Conservation (phyloP, 2,329 filamentous ascomycete genomes). For the Pseudogymnoascus sp. region DNA sequence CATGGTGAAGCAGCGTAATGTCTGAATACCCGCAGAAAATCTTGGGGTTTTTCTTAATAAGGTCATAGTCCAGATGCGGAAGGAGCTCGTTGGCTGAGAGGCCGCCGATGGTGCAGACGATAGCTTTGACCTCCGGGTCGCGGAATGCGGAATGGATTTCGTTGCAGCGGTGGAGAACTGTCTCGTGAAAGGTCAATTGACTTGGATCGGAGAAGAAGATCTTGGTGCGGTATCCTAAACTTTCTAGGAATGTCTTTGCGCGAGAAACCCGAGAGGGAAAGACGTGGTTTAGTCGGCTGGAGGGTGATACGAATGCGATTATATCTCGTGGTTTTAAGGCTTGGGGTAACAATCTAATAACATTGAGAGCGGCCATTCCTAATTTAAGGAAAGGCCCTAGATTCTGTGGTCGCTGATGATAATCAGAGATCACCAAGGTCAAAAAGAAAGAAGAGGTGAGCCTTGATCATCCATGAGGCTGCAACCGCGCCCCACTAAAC, state of each 20-base stretch:
- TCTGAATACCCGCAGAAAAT: conserved; percentile 28
- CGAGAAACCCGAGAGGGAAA: conserved; percentile 18
- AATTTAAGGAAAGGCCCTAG: background rate
- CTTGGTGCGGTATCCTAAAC: conserved; percentile 18
- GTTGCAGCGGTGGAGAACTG: conserved; percentile 14
- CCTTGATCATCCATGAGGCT: background rate
- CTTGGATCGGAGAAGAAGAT: conserved; percentile 14
- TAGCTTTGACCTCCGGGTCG: conserved; percentile 20
- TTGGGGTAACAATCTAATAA: conserved; percentile 12
- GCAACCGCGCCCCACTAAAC: too few species aligned
- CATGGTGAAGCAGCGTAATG: conserved; percentile 25
- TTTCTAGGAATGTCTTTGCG: conserved; percentile 13
- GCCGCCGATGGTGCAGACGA: conserved; percentile 25
- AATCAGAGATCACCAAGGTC: background rate
- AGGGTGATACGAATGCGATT: conserved; percentile 27
- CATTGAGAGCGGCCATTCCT: background rate
- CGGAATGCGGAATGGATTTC: conserved; percentile 23
- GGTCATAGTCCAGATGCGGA: conserved; percentile 22
- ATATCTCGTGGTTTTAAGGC: conserved; percentile 21
- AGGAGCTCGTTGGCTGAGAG: conserved; percentile 23
- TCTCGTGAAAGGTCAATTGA: conserved; percentile 5
- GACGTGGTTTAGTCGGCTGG: conserved; percentile 22
- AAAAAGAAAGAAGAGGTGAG: background rate
- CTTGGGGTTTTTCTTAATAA: conserved; percentile 25
- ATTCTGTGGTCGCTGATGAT: background rate